Base-by-base conservation (phyloP, 2,329 filamentous ascomycete species). In the Arthroderma sp. region DNA sequence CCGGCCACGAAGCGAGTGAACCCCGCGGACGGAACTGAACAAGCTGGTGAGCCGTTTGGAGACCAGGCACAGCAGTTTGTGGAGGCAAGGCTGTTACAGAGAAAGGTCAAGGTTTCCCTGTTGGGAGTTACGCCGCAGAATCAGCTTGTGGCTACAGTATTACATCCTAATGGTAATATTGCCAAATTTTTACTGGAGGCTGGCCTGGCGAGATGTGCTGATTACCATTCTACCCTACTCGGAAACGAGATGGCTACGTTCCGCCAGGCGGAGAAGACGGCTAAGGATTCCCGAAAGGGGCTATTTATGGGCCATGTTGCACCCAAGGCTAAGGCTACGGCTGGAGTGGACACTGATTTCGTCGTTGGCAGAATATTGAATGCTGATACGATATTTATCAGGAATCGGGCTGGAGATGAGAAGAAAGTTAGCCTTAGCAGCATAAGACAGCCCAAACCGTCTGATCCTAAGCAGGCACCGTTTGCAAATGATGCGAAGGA, bases 401-500 rank as follows among this genome's bases (percentile, higher is more conserved):
- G 86, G 50, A 86, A 80, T 64, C 94, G 94, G 73, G 71, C 79
- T 38, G 88, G 88, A 5, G 72, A 69, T 4, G 91, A 98, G 69
- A 93, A 87, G 73, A 81, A 87, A 56, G 80, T 96, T 62, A 93
- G 81, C 62, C 72, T 98, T 47, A 94, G 86, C 71, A 96, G 89
- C 61, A 77, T 96, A 48, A 81, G 91, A 50, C 89, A 91, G 46
- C 91, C 91, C n/a, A 88, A 94, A 59, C 77, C 83, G 3, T 82
- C 80, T 40, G 89, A 96, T 61, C 77, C 85, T 15, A 82, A 85
- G 46, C 89, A 96, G 64, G 76, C 85, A 36, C 86, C 87, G 0
- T 98, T 89, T 71, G 77, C 80, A 53, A 83, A 91, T 8, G 89
- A 95, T 60, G 89, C 91, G 30, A 98, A 98, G 71, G 91, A 98